These are phyloP conservation scores for Argentina anserina DNA, from an alignment of 306 rosid species.

Conservation along the genomic window DNA sequence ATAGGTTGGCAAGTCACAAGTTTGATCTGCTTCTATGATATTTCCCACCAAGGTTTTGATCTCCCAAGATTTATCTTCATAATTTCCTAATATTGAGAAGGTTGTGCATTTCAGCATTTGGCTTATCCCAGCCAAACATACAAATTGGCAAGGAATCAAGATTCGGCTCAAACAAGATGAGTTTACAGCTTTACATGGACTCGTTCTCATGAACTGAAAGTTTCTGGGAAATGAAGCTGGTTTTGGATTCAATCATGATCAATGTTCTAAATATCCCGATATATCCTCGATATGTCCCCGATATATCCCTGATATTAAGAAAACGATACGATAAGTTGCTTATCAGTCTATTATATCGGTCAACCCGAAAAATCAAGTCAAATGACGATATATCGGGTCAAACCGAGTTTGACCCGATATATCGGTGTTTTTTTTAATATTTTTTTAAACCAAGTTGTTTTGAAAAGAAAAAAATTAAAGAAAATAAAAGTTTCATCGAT, in stretches of 20 bases:
- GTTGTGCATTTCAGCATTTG: background rate
- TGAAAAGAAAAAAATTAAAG: too few species aligned
- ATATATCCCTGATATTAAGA: too few species aligned
- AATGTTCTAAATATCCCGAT: too few species aligned
- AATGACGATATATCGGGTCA: too few species aligned
- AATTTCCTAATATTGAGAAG: background rate
- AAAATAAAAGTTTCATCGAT: too few species aligned
- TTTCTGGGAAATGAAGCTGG: background rate
- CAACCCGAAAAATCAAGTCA: too few species aligned
- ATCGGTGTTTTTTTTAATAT: too few species aligned
- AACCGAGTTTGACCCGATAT: too few species aligned
- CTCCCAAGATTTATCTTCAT: background rate
- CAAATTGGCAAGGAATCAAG: background rate
- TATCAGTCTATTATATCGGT: too few species aligned
- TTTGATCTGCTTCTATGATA: background rate
- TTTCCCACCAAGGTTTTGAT: background rate
- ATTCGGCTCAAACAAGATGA: background rate
- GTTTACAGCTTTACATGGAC: background rate
- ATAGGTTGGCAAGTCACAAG: background rate
- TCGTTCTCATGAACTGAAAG: background rate
- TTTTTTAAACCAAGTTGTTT: too few species aligned
- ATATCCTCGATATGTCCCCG: too few species aligned
- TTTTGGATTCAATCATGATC: background rate
- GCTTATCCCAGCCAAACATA: background rate
- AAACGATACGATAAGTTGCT: too few species aligned